A percentile compares a stretch with the other conserved stretches of the same genome.
Conservation (phyloP, 768 basidiomycete species). For the Ramaria rubella region DNA sequence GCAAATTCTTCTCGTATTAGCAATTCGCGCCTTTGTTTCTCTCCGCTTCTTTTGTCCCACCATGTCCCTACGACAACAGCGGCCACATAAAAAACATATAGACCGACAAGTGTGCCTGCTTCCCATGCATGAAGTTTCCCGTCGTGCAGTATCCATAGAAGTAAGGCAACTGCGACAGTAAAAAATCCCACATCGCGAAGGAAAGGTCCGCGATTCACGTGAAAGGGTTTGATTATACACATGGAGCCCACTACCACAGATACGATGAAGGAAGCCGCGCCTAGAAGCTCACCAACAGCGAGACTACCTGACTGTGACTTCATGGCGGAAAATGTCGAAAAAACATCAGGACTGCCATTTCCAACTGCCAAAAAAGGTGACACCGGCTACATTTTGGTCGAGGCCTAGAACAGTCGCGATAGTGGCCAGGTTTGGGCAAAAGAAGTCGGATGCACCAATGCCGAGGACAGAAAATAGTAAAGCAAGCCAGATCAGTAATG, state of each 20-base stretch:
- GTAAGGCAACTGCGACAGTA: slow-evolving; percentile 67
- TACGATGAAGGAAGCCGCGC: slow-evolving; percentile 92
- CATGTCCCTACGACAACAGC: slow-evolving; percentile 73
- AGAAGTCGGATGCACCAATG: slow-evolving; percentile 94
- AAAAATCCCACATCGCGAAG: slow-evolving; percentile 95
- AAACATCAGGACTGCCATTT: slow-evolving; percentile 94
- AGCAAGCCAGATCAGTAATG: slow-evolving; percentile 68
- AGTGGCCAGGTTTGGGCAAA: slow-evolving; percentile 92
- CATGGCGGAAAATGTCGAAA: slow-evolving; percentile 94
- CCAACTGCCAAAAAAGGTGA: slow-evolving; percentile 94
- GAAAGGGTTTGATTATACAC: slow-evolving; percentile 94
- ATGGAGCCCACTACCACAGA: slow-evolving; percentile 97
- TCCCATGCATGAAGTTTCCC: slow-evolving; percentile 67
- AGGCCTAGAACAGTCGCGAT: slow-evolving; percentile 80
- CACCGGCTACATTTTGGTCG: slow-evolving; percentile 91
- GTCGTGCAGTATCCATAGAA: slow-evolving; percentile 75
- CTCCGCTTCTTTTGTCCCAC: slow-evolving; percentile 58
- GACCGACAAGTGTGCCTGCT: slow-evolving; percentile 56
- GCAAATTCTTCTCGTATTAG: slow-evolving; percentile 54
- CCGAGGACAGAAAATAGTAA: slow-evolving; percentile 96
- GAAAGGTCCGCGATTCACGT: slow-evolving; percentile 73
- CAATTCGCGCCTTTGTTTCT: slow-evolving; percentile 40
- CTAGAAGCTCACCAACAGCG: slow-evolving; percentile 91
- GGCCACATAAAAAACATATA: slow-evolving; percentile 73
- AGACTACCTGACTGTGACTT: slow-evolving; percentile 76